Evolutionary conservation across 176 grass and related monocot species (phyloP), one percentile per base, ranked within the genome.

Genomic region (Zea mays): DNA sequence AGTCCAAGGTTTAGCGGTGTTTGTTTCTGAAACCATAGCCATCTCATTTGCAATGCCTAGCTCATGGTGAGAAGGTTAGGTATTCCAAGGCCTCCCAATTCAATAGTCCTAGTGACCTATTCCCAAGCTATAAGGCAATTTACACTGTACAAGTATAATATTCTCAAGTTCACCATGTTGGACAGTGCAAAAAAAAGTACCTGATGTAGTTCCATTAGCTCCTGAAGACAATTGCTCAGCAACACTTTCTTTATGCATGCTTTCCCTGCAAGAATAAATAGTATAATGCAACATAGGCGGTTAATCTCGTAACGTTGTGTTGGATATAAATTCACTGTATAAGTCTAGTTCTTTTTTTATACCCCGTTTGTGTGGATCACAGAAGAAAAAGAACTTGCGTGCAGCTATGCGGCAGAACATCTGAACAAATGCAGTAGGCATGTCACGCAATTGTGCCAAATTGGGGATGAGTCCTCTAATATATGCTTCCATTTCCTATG

Each of bases 381-480:
- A 99, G 78, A 99, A 99, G 96, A 99, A 99, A 90, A 95, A 99
- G 81, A 99, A 99, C 59, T 99, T 99, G 38, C 85, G 92, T 75
- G 96, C 96, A 93, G 96, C 96, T 88, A 99, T 99, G 8, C 96
- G 90, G 82, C 96, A 99, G 58, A 95, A 99, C 96, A 99, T 99
- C 80, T 95, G 92, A 82, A 95, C 78, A 93, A 95, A 99, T 71
- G 86, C 85, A 17, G 87, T 65, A 20, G 91, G 96, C 85, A 99
- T 99, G 59, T 99, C 96, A 3, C 96, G 87, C 55, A 99, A 70
- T 78, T 99, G 96, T 78, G 96, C 96, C 75, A 99, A 72, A 83
- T 95, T 99, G 19, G 96, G 96, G 77, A 99, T 99, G 75, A 99
- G 92, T 19, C 92, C 96, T 87, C 91, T 92, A 69, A 99, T 99